phyloP scores from a whole-genome alignment of 495 filamentous ascomycete species.

The Lasiosphaeria ovina region DNA sequence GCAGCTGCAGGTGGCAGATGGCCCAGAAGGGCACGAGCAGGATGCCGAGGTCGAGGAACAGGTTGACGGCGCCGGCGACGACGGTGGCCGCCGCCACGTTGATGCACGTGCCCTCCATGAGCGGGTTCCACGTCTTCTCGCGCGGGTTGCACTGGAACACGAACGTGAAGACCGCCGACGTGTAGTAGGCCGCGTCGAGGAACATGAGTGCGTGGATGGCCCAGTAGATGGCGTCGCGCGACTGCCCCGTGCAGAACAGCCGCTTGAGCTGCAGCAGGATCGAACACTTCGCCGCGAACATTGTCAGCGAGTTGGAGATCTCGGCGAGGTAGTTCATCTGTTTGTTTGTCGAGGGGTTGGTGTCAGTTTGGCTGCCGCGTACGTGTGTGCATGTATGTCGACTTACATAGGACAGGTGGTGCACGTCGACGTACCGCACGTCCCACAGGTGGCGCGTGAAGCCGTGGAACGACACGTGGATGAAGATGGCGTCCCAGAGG shows the following conservation, averaged over 20 bases:
- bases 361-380: background rate
- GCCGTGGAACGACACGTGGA: constrained; percentile 20
- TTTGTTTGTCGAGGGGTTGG: background rate
- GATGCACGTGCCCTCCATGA: constrained; percentile 29
- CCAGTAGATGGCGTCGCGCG: constrained; percentile 30
- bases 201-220: constrained; percentile 28
- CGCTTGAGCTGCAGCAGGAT: constrained; percentile 28
- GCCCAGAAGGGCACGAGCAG: constrained; percentile 29
- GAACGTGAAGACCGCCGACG: constrained; percentile 26
- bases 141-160: constrained; percentile 29
- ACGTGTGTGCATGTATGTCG: background rate
- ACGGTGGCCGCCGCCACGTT: constrained; percentile 24
- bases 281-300: constrained; percentile 27
- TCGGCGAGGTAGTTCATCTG: constrained; percentile 26
- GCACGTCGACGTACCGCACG: constrained; percentile 18
- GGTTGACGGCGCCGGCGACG: constrained; percentile 25
- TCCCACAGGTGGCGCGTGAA: constrained; percentile 29
- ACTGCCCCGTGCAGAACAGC: constrained; percentile 24
- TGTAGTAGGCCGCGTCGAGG: constrained; percentile 26
- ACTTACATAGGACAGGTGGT: constrained; percentile 18
- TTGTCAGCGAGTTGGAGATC: constrained; percentile 26
- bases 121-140: constrained; percentile 27
- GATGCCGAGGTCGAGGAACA: constrained; percentile 32
- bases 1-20: constrained; percentile 31
- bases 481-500: constrained; percentile 26